These are phyloP conservation scores for Lathyrus aphaca DNA, from an alignment of 306 rosid species.

Conservation along the genomic window DNA sequence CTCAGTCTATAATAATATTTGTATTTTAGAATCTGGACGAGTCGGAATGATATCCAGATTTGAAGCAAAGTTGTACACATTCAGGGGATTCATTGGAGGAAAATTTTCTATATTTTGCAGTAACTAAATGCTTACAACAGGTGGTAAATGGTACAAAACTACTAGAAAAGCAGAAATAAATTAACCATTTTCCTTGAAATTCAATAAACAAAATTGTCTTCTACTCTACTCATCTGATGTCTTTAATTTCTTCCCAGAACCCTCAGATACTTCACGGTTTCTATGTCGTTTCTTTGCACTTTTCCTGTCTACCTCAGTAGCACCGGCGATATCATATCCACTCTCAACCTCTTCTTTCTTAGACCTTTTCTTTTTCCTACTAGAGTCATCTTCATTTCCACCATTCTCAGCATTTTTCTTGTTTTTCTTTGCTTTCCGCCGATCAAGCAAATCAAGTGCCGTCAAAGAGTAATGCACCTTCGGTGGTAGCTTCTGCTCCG, in stretches of 20 bases:
- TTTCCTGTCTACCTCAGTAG: slow-evolving; percentile 9
- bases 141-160: slow-evolving; percentile 37
- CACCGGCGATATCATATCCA: slow-evolving; percentile 37
- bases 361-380: slow-evolving; percentile 42
- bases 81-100: no score
- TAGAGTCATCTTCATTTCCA: slow-evolving; percentile 42
- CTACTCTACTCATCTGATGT: slow-evolving; percentile 29
- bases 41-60: no score
- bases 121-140: no score
- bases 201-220: not conserved
- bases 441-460: no score
- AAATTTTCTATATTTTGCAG: no score
- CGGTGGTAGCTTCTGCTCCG: not conserved
- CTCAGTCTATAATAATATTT: no score
- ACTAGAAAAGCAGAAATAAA: slow-evolving; percentile 20
- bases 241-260: slow-evolving; percentile 48
- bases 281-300: slow-evolving; percentile 46
- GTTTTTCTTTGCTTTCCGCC: slow-evolving; percentile 42
- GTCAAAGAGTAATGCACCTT: slow-evolving; percentile 46
- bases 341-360: slow-evolving; percentile 42
- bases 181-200: slow-evolving; percentile 6
- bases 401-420: slow-evolving; percentile 44
- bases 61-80: no score
- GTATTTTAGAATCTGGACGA: no score
- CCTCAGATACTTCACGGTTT: slow-evolving; percentile 31